Evolutionary conservation across 2,329 filamentous ascomycete species (phyloP), one percentile per base, ranked within the genome.

Genomic region (Pseudocercospora crystallina): DNA sequence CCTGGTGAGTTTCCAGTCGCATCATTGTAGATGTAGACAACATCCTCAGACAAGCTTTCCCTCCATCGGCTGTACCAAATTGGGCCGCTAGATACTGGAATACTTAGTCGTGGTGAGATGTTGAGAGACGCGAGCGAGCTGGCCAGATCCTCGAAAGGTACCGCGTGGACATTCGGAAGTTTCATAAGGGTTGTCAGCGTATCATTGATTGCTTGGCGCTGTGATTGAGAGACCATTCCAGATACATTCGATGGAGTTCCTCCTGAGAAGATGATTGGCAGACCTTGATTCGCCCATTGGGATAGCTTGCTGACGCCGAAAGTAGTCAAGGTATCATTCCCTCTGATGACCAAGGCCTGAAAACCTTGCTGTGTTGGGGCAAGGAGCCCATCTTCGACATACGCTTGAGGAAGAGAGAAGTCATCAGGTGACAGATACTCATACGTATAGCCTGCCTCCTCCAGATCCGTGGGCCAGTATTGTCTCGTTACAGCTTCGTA

Each of bases 401-500:
- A 54, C 0, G 74, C 74, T 5, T 67, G 48, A 0, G 69, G 63
- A 0, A 74, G 67, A 0, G 47, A 61, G 33, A 79, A 70, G 47
- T 77, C 76, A 11, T 73, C 71, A 0, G 76, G 71, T 1, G 65
- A 67, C 0, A 79, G 61, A 51, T 78, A 79, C 5, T 72, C 69
- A 50, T 75, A 76, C 0, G 72, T 57, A 40, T 51, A 57, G 52
- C 63, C 56, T 30, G 53, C 51, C 44, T 57, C 20, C 37, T 56
- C 46, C 14, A 68, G 49, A 51, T 66, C 63, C 5, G 44, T 47
- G 3, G 57, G 56, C 31, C 43, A 13, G 43, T 68, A 61, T 8
- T 35, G 32, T 10, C 43, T 35, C 9, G 32, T 33, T 10, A 52
- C 43, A 13, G 29, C 32, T 11, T 29, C 31, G 50, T 50, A 57